phyloP scores from a whole-genome alignment of 345 rosid genomes.

The Dipteronia sinensis region DNA sequence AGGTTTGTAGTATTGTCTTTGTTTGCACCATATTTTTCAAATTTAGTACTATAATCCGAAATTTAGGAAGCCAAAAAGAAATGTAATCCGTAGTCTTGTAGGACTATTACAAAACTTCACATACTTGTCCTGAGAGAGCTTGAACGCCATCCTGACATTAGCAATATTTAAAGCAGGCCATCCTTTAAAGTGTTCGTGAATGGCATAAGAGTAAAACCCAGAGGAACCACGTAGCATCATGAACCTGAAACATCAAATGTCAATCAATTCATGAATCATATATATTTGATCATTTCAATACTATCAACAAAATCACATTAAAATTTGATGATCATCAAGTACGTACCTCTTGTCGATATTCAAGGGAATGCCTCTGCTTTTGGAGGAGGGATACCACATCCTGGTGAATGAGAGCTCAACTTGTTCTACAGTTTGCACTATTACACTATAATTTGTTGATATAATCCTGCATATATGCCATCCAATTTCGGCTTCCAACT shows the following conservation, averaged over 20 bases:
- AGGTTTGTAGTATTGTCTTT: too few species aligned
- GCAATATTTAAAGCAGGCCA: constrained; percentile 82
- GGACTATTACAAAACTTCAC: background rate
- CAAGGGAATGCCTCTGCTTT: constrained; percentile 45
- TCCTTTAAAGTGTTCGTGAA: constrained; percentile 65
- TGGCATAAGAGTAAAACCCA: constrained; percentile 83
- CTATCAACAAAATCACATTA: background rate
- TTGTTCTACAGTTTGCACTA: constrained; percentile 35
- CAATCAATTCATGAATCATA: background rate
- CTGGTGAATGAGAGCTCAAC: constrained; percentile 63
- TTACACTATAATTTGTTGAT: background rate
- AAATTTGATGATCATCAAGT: background rate
- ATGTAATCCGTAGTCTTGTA: background rate
- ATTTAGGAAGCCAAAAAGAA: background rate
- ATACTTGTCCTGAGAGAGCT: constrained; percentile 74
- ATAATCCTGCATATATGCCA: background rate
- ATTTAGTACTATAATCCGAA: too few species aligned
- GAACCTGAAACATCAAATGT: constrained; percentile 43
- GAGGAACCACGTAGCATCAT: constrained; percentile 66
- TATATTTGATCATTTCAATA: background rate
- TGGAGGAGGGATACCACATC: constrained; percentile 49
- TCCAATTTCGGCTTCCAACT: background rate
- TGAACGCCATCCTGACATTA: constrained; percentile 69
- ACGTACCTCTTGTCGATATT: constrained; percentile 66
- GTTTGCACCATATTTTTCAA: background rate